These are phyloP conservation scores for Calonectria hawksworthii DNA, from an alignment of 2,329 filamentous ascomycete genomes.

Conservation along the genomic window DNA sequence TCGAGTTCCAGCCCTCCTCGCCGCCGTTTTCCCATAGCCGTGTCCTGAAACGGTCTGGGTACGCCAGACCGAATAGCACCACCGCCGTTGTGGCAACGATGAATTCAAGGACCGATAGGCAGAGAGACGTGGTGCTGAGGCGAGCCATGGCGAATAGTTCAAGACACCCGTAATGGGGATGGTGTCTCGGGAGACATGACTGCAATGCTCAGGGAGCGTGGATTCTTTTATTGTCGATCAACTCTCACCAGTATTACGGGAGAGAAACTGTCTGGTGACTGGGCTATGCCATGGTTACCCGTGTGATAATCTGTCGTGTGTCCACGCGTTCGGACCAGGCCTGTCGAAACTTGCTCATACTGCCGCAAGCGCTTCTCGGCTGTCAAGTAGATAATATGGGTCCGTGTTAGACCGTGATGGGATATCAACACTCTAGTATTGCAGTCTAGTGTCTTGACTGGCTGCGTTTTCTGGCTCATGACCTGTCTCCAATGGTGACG, in stretches of 20 bases:
- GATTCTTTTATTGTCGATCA: slow-evolving; percentile 5
- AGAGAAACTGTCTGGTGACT: neutral
- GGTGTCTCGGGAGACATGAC: neutral
- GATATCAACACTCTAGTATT: fast-evolving
- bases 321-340: neutral
- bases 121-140: slow-evolving; percentile 9
- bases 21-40: slow-evolving; percentile 47
- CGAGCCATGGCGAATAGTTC: slow-evolving; percentile 26
- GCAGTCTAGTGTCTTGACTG: no score
- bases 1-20: slow-evolving; percentile 48
- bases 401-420: neutral
- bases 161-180: neutral
- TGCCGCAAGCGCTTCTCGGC: slow-evolving; percentile 38
- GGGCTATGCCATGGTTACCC: neutral
- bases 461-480: neutral
- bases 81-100: slow-evolving; percentile 23
- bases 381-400: neutral
- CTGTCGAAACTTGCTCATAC: slow-evolving; percentile 52
- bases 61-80: slow-evolving; percentile 41
- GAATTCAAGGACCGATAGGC: slow-evolving; percentile 39
- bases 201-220: neutral
- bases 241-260: neutral
- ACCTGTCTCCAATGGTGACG: neutral
- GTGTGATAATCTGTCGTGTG: neutral
- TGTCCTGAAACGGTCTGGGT: slow-evolving; percentile 41